A percentile compares a stretch with the other conserved stretches of the same genome.
phyloP scores from a whole-genome alignment of 768 basidiomycete genomes.

The Astraeus odoratus region DNA sequence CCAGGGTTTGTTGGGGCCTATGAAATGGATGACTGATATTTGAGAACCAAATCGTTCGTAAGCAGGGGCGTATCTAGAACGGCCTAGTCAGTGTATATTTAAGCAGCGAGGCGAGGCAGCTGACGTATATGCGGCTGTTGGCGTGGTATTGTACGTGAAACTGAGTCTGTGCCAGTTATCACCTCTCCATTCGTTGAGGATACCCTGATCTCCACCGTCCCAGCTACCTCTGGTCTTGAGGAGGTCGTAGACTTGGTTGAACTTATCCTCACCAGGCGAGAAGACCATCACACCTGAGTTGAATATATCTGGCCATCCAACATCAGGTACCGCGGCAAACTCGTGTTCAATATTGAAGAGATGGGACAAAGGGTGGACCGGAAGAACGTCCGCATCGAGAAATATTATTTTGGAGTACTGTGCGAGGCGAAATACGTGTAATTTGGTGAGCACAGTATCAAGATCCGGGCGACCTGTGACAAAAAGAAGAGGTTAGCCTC shows the following conservation, averaged over 20 bases:
- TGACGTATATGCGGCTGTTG: slow-evolving; percentile 93
- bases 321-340: slow-evolving; percentile 92
- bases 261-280: slow-evolving; percentile 77
- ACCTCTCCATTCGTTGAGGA: slow-evolving; percentile 93
- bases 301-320: slow-evolving; percentile 99
- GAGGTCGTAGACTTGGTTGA: slow-evolving; percentile 62
- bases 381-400: slow-evolving; percentile 89
- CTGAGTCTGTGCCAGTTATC: slow-evolving; percentile 87
- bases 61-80: slow-evolving; percentile 84
- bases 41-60: slow-evolving; percentile 88
- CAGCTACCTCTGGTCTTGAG: slow-evolving; percentile 79
- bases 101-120: slow-evolving; percentile 29
- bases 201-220: slow-evolving; percentile 98
- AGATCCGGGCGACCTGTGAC: slow-evolving; percentile 86
- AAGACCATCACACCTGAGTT: slow-evolving; percentile 95
- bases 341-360: slow-evolving; percentile 79
- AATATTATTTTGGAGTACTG: slow-evolving; percentile 85
- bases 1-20: slow-evolving; percentile 97
- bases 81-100: slow-evolving; percentile 21
- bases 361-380: slow-evolving; percentile 82
- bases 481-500: slow-evolving; percentile 11
- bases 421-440: slow-evolving; percentile 90
- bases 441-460: slow-evolving; percentile 88
- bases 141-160: slow-evolving; percentile 98
- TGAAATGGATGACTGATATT: slow-evolving; percentile 88